A percentile compares a stretch with the other conserved stretches of the same genome.
These are phyloP conservation scores for Penicillium ochrochloron DNA, from an alignment of 495 filamentous ascomycete species.

Conservation along the genomic window DNA sequence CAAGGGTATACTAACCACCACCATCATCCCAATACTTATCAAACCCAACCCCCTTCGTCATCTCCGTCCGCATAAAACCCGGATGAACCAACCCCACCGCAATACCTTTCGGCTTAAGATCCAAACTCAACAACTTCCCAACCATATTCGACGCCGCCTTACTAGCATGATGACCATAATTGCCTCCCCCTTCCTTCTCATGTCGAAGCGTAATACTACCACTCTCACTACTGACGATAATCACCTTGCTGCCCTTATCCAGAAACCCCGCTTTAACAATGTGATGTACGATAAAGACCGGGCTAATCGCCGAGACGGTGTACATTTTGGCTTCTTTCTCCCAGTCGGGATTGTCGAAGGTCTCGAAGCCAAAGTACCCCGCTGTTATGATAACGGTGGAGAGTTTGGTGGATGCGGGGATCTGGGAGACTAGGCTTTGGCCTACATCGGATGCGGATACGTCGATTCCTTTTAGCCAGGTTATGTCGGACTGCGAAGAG, in stretches of 20 bases:
- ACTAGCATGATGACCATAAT: conserved; percentile 73
- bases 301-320: conserved; percentile 67
- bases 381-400: conserved; percentile 68
- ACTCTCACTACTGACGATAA: conserved; percentile 69
- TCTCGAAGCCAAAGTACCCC: conserved; percentile 69
- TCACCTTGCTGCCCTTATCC: conserved; percentile 58
- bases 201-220: conserved; percentile 71
- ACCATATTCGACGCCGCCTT: conserved; percentile 79
- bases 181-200: conserved; percentile 69
- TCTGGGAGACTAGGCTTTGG: conserved; percentile 47
- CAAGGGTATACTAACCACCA: conserved; percentile 53
- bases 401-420: conserved; percentile 49
- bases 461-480: conserved; percentile 59
- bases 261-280: conserved; percentile 60
- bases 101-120: conserved; percentile 65
- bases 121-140: conserved; percentile 69
- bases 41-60: conserved; percentile 72
- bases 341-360: conserved; percentile 65
- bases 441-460: conserved; percentile 61
- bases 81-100: conserved; percentile 72
- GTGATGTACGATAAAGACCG: conserved; percentile 66
- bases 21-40: conserved; percentile 72
- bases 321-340: conserved; percentile 73
- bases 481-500: conserved; percentile 42
- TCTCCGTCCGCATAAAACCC: conserved; percentile 77